Percentiles rank a stretch among this genome's conserved stretches.
These are phyloP conservation scores for Leccinum subgranulosum DNA, from an alignment of 768 basidiomycete genomes.

Conservation along the genomic window DNA sequence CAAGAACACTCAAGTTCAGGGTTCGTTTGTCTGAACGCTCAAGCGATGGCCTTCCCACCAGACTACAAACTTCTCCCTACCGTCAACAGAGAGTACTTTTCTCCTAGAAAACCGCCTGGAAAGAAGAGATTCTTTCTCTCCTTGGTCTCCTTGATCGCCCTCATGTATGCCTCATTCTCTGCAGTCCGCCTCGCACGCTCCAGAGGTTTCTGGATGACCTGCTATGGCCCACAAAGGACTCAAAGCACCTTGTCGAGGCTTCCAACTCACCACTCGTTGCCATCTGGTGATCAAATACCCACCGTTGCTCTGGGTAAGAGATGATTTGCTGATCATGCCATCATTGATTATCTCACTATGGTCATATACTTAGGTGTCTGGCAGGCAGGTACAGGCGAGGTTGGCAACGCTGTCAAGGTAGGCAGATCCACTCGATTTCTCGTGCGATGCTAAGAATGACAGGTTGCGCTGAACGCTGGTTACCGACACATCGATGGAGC, in stretches of 20 bases:
- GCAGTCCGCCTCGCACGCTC: slow-evolving; percentile 20
- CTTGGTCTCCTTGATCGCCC: slow-evolving; percentile 12
- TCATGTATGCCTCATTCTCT: slow-evolving; percentile 23
- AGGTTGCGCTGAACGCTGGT: slow-evolving; percentile 59
- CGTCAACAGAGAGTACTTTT: slow-evolving; percentile 1
- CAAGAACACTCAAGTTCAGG: background rate
- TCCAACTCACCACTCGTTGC: slow-evolving; percentile 53
- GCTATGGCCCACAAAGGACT: slow-evolving; percentile 20
- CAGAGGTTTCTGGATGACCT: slow-evolving; percentile 18
- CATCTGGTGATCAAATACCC: slow-evolving; percentile 68
- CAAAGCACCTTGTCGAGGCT: slow-evolving; percentile 24
- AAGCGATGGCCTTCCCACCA: slow-evolving; percentile 22
- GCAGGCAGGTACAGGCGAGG: slow-evolving; percentile 54
- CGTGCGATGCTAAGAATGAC: background rate
- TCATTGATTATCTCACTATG: slow-evolving; percentile 3
- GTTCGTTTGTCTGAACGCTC: background rate
- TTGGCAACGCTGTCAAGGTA: slow-evolving; percentile 66
- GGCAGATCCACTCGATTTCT: background rate
- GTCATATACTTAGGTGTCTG: slow-evolving; percentile 48
- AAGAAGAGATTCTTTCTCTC: slow-evolving; percentile 26
- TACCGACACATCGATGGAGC: slow-evolving; percentile 75
- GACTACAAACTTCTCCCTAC: slow-evolving; percentile 25
- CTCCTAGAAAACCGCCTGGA: background rate
- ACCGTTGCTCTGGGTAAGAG: slow-evolving; percentile 58
- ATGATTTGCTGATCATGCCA: background rate